Evolutionary conservation across 2,329 filamentous ascomycete genomes (phyloP), one percentile per base, ranked within the genome.

Genomic region (Penicillium italicum): DNA sequence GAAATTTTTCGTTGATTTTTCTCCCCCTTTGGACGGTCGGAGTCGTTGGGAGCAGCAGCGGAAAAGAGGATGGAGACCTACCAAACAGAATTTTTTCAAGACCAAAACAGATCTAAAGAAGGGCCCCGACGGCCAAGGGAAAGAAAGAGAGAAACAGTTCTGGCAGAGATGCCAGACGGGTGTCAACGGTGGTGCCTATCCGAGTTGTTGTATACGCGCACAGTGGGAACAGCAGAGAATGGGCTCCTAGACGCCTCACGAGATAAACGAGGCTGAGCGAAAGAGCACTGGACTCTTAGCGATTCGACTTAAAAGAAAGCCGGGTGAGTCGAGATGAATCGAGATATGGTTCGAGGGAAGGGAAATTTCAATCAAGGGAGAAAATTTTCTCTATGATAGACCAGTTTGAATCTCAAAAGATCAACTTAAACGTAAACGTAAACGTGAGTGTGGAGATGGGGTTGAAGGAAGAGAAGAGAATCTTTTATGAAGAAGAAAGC

Each of bases 81-180:
- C 70, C 65, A 62, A 64, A 64, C 51, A 61, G 47, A 55, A 63
- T 2, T 30, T 62, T 57, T 2, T 64, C 63, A 61, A 65, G 58
- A 66, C 51, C 60, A 67, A 67, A 66, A 59, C 43, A 62, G 60
- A 61, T 53, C 61, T 55, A 58, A 50, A 61, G 60, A 62, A 50
- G 65, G 63, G 67, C 46, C 69, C 66, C 59, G 64, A 59, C 57
- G 66, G 69, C 69, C 70, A 64, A 57, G 62, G 30, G 12, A 34
- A 45, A 34, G 26, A n/a, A 11, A 31, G 9, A 16, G 47, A 59
- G 57, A 50, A 55, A 48, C 53, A 31, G 46, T 62, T 67, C 65
- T 66, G 66, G 64, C 61, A 58, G 63, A 47, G 59, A 66, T 61
- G 61, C 64, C 68, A 62, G 65, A 65, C 31, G 56, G 48, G 26